Conservation (phyloP, 768 basidiomycete genomes). For the Hericium alpestre region DNA sequence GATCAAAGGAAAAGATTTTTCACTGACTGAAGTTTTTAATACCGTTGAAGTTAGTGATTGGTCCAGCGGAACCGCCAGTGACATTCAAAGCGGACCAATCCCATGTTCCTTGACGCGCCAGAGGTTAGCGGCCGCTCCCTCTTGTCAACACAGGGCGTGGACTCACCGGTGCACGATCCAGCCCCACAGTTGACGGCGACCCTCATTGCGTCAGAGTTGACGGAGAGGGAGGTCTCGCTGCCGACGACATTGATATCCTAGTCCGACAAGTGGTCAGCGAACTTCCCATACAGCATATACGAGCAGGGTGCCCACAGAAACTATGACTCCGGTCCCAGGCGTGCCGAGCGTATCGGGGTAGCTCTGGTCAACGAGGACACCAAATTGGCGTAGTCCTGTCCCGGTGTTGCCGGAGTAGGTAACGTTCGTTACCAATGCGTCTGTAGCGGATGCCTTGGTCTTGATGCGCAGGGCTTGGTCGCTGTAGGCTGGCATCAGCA, state of each 20-base stretch:
- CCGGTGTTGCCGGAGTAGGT: constrained; percentile 47
- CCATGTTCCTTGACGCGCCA: constrained; percentile 30
- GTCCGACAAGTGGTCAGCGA: not conserved
- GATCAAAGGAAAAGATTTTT: not conserved
- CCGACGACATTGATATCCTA: constrained; percentile 41
- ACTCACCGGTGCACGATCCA: constrained; percentile 37
- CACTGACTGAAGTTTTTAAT: not conserved
- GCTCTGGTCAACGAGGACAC: constrained; percentile 55
- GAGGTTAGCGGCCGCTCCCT: not conserved
- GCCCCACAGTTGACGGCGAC: constrained; percentile 49
- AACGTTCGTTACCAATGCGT: constrained; percentile 37
- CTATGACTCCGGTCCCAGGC: constrained; percentile 45
- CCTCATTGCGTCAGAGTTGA: constrained; percentile 30
- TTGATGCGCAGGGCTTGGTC: constrained; percentile 55
- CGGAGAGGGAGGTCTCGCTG: constrained; percentile 23
- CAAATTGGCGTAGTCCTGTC: constrained; percentile 36
- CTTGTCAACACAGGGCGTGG: not conserved
- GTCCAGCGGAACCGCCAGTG: constrained; percentile 33
- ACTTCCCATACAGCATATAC: not conserved
- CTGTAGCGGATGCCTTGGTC: constrained; percentile 33
- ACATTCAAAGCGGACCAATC: constrained; percentile 37
- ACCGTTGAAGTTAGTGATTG: constrained; percentile 6
- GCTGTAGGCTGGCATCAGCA: constrained; percentile 18
- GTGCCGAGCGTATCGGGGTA: constrained; percentile 43
- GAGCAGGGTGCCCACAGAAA: constrained; percentile 35